Evolutionary conservation across 306 rosid genomes (phyloP), one percentile per base, ranked within the genome.

Genomic region (Cucumis cinereus): DNA sequence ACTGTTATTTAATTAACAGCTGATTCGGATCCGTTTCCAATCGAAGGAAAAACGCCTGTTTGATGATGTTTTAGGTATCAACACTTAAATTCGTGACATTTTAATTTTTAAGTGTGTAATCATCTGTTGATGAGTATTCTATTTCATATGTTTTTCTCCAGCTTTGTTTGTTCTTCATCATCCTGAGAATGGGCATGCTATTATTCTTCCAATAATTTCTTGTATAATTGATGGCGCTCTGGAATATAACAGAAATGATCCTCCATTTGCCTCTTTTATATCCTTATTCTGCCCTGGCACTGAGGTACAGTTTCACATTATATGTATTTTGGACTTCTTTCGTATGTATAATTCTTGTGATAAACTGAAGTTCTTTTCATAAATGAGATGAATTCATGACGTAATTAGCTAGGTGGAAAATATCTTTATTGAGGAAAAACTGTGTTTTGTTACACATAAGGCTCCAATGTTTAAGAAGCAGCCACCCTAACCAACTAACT

Each of bases 101-200:
- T 84, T 78, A 41, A 15, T 41, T 22, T 70, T 3, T 16, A 70
- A 47, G 2, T 19, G 15, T 70, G 58, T 47, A 24, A 16, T 45
- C 22, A 7, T 69, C 56, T 47, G 23, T 70, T 76, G 71, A 58
- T 89, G 82, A 88, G 83, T 79, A 72, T 49, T 81, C 60, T 64
- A 30, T 84, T 23, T 86, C 67, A 63, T 10, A 28, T 59, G 47
- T 35, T 19, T 63, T 17, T 35, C 35, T 90, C 81, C 96, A 94
- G 98, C 98, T 10, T 88, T 89, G 38, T 91, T 94, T 90, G 94
- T 94, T 38, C 94, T 91, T 84, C 91, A 94, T 82, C 98, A 94
- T 87, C 98, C 98, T 13, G 98, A 94, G 89, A 97, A 94, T 45
- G 98, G 98, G 66, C 97, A 94, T 81, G 94, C 96, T 52, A 93